Evolutionary conservation across 1,284 basidiomycete species (phyloP), one percentile per base, ranked within the genome.

Genomic region (Tremellales sp.): DNA sequence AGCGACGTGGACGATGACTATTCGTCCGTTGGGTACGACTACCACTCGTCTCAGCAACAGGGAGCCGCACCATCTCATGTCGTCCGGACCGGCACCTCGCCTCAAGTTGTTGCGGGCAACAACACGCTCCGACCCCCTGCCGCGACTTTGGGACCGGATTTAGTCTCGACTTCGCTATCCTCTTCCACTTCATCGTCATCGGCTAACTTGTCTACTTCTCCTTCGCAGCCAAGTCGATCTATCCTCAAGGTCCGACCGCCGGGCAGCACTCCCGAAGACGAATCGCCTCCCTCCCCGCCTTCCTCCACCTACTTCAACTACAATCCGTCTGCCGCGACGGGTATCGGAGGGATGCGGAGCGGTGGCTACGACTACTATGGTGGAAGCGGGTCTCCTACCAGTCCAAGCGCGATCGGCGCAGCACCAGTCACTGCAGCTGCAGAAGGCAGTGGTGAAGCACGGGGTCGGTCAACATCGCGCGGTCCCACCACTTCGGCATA

Each of bases 21-120:
- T 39, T 68, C 63, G 23, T 58, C 58, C 8, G 65, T 62, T 19
- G 64, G 79, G 4, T 81, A 80, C 53, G 83, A 85, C 60, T 82
- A 83, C 67, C 83, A 84, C 62, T 80, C 76, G 25, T 81, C 80
- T 1, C 29, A 46, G 36, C 37, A 50, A 43, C 17, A 40, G 11
- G 17, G 27, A 2, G 42, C 42, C 29, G 46, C 36, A 39, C 54
- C 59, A 35, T 45, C 54, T 6, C 57, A 58, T 24, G 51, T 54
- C 19, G 33, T 36, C 13, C 33, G 33, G 5, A n/a, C 33, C 19
- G 60, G 50, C 7, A 35, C 48, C 7, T 46, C 41, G 40, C 53
- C 11, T 19, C 37, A 15, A 25, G 50, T 23, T 25, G 44, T 44
- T 40, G 56, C 24, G 35, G 48, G 24, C 17, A 22, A 35, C 41